Conservation (phyloP, 345 rosid species). For the Eucalyptus pauciflora region DNA sequence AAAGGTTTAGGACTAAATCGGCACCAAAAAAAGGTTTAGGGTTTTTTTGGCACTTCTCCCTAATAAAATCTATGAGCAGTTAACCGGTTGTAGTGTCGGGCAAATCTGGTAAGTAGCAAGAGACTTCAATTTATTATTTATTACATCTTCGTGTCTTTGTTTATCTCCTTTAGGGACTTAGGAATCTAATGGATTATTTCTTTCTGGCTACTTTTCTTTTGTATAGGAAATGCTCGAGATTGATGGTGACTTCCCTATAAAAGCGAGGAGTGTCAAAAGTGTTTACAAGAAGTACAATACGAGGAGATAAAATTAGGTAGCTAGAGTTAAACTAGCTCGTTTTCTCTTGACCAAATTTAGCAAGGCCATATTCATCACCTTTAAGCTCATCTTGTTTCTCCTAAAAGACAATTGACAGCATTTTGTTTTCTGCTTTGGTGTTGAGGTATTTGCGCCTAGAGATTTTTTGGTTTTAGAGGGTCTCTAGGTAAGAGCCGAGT, state of each 20-base stretch:
- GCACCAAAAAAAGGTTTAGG: no score
- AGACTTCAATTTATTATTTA: background rate
- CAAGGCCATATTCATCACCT: background rate
- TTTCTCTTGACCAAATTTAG: background rate
- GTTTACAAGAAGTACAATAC: conserved; percentile 1
- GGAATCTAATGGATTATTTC: background rate
- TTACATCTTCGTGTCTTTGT: background rate
- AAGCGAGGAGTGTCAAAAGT: conserved; percentile 1
- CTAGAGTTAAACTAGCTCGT: background rate
- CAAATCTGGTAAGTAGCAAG: conserved; percentile 25
- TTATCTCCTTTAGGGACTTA: background rate
- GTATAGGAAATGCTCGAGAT: conserved; percentile 1
- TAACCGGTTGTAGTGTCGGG: conserved; percentile 29
- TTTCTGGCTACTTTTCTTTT: background rate
- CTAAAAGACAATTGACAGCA: background rate
- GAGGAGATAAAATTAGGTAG: background rate
- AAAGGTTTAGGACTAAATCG: no score
- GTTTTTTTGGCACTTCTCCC: no score
- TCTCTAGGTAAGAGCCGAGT: background rate
- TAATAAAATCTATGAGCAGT: conserved; percentile 30
- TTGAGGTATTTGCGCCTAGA: background rate
- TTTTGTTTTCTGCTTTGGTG: background rate
- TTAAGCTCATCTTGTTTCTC: background rate
- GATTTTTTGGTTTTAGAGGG: background rate
- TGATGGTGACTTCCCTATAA: conserved; percentile 8